A percentile compares a stretch with the other conserved stretches of the same genome.
phyloP scores from a whole-genome alignment of 345 rosid species.

The Geranium brycei region DNA sequence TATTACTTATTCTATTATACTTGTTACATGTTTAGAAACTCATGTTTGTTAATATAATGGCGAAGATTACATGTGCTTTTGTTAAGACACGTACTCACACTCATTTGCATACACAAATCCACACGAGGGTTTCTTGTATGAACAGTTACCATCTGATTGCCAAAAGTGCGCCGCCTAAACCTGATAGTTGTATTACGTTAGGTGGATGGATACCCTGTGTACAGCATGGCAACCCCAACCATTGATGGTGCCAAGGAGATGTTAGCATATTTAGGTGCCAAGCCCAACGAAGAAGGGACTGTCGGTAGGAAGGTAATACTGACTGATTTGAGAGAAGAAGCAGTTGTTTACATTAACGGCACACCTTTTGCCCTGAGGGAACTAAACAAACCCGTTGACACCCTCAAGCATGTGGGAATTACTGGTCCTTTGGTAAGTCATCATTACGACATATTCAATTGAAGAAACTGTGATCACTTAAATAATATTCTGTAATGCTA shows the following conservation, averaged over 20 bases:
- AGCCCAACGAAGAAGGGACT: slow-evolving; percentile 38
- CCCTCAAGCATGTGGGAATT: slow-evolving; percentile 87
- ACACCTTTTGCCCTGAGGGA: slow-evolving; percentile 90
- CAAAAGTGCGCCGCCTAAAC: not conserved
- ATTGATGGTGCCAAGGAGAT: slow-evolving; percentile 73
- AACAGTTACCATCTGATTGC: too few relatives aligned
- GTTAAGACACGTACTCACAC: not conserved
- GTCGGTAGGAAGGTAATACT: slow-evolving; percentile 41
- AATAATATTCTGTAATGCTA: slow-evolving; percentile 6
- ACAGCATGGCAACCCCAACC: slow-evolving; percentile 98
- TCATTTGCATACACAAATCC: not conserved
- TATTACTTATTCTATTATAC: not conserved
- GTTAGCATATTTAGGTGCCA: slow-evolving; percentile 69
- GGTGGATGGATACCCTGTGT: slow-evolving; percentile 88
- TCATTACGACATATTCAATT: slow-evolving; percentile 5
- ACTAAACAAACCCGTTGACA: slow-evolving; percentile 78
- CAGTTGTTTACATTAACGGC: slow-evolving; percentile 84
- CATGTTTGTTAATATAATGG: not conserved
- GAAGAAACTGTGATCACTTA: not conserved
- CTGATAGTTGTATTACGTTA: slow-evolving; percentile 19
- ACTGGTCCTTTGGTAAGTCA: slow-evolving; percentile 68
- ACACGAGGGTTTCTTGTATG: not conserved
- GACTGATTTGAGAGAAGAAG: slow-evolving; percentile 90
- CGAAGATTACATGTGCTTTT: not conserved
- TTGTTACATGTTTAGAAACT: not conserved